Evolutionary conservation across 371 early-diverging fungal species (phyloP).

Genomic region (Apophysomyces variabilis): DNA sequence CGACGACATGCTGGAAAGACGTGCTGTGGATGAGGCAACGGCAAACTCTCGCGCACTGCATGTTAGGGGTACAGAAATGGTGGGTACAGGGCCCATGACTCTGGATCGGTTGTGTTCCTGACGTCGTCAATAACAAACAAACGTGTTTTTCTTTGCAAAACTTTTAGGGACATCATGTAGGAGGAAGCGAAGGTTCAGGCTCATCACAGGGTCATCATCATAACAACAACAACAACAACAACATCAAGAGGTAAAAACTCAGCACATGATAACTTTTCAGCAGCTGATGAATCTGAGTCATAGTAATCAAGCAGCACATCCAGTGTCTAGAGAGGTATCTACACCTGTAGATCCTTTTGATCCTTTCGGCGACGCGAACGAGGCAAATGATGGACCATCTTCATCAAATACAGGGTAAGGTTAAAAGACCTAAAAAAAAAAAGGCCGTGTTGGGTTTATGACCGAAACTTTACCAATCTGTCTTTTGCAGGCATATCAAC

Average conservation of each 20-base stretch:
- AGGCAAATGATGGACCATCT: slow-evolving; percentile 21
- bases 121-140: slow-evolving; percentile 9
- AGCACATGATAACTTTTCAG: not conserved
- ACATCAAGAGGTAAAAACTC: not conserved
- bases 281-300: slow-evolving; percentile 2
- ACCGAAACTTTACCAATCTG: slow-evolving; percentile 13
- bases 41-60: slow-evolving; percentile 39
- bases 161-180: slow-evolving; percentile 1
- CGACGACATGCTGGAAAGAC: slow-evolving; percentile 54
- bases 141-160: not conserved
- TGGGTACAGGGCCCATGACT: slow-evolving; percentile 12
- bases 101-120: slow-evolving; percentile 8
- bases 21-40: slow-evolving; percentile 43
- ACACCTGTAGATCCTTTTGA: slow-evolving; percentile 41
- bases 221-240: slow-evolving; percentile 6
- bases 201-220: slow-evolving; percentile 7
- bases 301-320: not conserved
- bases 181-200: not conserved
- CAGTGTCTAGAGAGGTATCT: not conserved
- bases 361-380: slow-evolving; percentile 44
- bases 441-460: slow-evolving; percentile 8
- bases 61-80: slow-evolving; percentile 31
- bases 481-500: slow-evolving; percentile 14
- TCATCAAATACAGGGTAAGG: slow-evolving; percentile 37
- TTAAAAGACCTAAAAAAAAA: slow-evolving; percentile 8